Evolutionary conservation across 148 eudicot species (phyloP).

Genomic region (Beta vulgaris): DNA sequence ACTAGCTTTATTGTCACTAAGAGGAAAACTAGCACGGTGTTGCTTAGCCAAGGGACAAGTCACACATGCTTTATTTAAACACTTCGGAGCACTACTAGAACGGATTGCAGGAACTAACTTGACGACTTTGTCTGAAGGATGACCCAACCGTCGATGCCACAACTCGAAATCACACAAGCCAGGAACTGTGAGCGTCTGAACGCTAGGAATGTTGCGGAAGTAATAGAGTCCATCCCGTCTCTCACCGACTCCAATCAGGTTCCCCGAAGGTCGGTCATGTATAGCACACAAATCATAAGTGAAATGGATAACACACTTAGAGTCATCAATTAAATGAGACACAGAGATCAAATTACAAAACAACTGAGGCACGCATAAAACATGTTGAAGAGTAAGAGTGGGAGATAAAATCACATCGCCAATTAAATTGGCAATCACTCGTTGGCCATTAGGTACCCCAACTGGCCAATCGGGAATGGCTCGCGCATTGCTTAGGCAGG

Average conservation of each 20-base stretch:
- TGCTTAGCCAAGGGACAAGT: neutral
- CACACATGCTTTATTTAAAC: neutral
- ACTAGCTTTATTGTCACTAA: neutral
- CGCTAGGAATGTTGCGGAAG: too few species aligned
- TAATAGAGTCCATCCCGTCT: too few species aligned
- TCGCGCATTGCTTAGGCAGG: too few species aligned
- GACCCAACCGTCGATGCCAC: constrained; percentile 1
- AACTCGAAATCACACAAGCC: too few species aligned
- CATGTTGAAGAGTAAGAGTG: neutral
- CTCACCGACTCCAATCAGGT: neutral
- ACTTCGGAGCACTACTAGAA: too few species aligned
- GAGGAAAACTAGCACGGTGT: neutral
- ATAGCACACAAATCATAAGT: neutral
- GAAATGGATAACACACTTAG: neutral
- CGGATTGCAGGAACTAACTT: neutral
- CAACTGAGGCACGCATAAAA: neutral
- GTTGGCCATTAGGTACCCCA: neutral
- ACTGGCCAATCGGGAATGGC: neutral
- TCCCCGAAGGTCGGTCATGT: neutral
- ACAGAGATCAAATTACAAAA: neutral
- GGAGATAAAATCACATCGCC: too few species aligned
- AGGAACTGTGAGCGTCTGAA: too few species aligned
- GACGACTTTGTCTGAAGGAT: neutral
- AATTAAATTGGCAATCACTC: too few species aligned
- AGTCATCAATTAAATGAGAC: neutral